Percentiles rank a stretch among this genome's conserved stretches.
These are phyloP conservation scores for Diacronema lutheri DNA, from an alignment of 78 protist genomes.

Conservation along the genomic window DNA sequence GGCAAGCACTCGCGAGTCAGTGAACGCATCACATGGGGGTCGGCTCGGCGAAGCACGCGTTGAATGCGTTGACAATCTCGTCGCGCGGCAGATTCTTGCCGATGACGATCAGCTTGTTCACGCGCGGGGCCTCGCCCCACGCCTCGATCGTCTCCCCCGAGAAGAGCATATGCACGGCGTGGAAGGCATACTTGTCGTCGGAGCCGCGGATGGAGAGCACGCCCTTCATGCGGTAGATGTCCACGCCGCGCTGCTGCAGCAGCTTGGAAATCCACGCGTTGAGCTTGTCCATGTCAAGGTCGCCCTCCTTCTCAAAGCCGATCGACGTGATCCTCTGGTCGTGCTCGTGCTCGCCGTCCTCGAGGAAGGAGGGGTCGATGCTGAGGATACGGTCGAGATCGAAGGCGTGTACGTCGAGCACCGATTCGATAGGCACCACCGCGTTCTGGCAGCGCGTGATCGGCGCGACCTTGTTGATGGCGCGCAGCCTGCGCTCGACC, in stretches of 20 bases:
- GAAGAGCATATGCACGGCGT: background rate
- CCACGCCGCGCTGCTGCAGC: background rate
- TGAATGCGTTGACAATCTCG: background rate
- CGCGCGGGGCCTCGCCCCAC: background rate
- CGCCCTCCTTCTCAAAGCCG: background rate
- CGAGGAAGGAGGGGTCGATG: conserved; percentile 27
- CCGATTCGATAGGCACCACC: background rate
- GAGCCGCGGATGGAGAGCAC: conserved; percentile 3
- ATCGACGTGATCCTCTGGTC: background rate
- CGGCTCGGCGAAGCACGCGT: too few species aligned
- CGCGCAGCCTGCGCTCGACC: background rate
- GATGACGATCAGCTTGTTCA: background rate
- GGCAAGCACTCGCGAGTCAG: too few species aligned
- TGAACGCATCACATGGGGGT: too few species aligned
- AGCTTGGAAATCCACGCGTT: conserved; percentile 21
- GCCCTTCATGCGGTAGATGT: conserved; percentile 37
- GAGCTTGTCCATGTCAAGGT: conserved; percentile 10
- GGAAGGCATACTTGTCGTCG: background rate
- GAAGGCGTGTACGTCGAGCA: conserved; percentile 11
- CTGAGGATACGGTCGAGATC: conserved; percentile 13
- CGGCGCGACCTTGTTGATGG: background rate
- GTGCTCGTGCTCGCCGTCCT: conserved; percentile 21
- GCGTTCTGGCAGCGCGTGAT: conserved; percentile 1
- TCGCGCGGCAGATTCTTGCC: background rate
- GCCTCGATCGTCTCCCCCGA: background rate